Conservation (phyloP, 2,329 filamentous ascomycete genomes). For the Zasmidium citrigriseum region DNA sequence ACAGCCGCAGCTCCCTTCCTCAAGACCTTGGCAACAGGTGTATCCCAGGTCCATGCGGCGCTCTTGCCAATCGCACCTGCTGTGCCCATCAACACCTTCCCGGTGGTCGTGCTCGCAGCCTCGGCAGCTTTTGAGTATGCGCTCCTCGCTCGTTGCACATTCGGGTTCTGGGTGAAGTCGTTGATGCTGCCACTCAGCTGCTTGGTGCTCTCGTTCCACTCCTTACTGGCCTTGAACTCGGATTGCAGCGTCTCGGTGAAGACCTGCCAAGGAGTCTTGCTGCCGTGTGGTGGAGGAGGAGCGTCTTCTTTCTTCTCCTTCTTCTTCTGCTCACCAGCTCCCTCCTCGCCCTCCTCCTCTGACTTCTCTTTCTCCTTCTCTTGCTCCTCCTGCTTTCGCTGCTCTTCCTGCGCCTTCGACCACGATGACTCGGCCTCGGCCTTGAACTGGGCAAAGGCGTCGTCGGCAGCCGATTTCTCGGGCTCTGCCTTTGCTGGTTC, state of each 20-base stretch:
- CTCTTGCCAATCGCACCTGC: conserved; percentile 85
- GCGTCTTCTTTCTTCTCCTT: conserved; percentile 69
- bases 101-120: conserved; percentile 75
- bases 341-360: conserved; percentile 43
- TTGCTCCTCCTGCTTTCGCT: conserved; percentile 47
- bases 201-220: conserved; percentile 99
- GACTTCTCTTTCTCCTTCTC: conserved; percentile 29
- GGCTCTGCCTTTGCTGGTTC: conserved; percentile 35
- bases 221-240: conserved; percentile 95
- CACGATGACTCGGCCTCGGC: conserved; percentile 44
- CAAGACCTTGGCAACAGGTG: conserved; percentile 85
- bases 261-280: conserved; percentile 98
- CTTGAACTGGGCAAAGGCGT: conserved; percentile 36
- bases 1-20: conserved; percentile 83
- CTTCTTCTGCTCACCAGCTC: conserved; percentile 46
- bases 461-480: conserved; percentile 34
- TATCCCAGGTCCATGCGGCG: conserved; percentile 97
- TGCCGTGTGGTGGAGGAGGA: conserved; percentile 92
- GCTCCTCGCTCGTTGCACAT: conserved; percentile 78
- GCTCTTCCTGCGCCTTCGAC: conserved; percentile 35
- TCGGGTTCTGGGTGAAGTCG: conserved; percentile 90
- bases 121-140: conserved; percentile 86
- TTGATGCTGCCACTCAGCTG: conserved; percentile 85
- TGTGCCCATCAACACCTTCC: conserved; percentile 79
- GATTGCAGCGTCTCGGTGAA: conserved; percentile 94